Conservation (phyloP, 371 early-diverging fungal species). For the Dichotomocladium elegans region DNA sequence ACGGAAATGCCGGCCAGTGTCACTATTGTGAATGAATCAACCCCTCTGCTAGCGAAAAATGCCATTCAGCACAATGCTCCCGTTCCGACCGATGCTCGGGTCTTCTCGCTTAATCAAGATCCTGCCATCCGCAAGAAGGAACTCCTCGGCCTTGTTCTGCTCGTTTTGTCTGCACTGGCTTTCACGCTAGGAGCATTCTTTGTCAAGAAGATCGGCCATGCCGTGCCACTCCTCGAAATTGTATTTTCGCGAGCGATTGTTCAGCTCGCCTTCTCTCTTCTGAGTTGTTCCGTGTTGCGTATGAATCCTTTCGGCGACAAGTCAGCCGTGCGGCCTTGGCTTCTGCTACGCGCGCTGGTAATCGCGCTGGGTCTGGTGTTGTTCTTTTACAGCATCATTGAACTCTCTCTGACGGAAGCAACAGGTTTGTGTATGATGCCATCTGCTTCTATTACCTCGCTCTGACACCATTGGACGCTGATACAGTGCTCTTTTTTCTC, state of each 20-base stretch:
- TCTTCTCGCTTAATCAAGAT: slow-evolving; percentile 13
- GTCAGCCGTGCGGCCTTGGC: slow-evolving; percentile 40
- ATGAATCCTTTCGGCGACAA: slow-evolving; percentile 57
- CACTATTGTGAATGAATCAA: slow-evolving; percentile 23
- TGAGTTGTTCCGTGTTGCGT: slow-evolving; percentile 43
- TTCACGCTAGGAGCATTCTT: slow-evolving; percentile 70
- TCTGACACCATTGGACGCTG: no score
- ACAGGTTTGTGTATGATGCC: slow-evolving; percentile 59
- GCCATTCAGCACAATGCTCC: neutral
- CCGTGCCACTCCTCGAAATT: slow-evolving; percentile 62
- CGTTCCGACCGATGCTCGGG: neutral
- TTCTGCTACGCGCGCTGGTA: slow-evolving; percentile 62
- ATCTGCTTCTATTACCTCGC: no score
- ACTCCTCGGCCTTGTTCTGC: slow-evolving; percentile 25
- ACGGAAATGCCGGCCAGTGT: slow-evolving; percentile 15
- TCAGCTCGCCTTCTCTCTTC: slow-evolving; percentile 53
- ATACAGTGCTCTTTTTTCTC: slow-evolving; percentile 68
- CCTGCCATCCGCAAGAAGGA: slow-evolving; percentile 14
- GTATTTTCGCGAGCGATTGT: slow-evolving; percentile 68
- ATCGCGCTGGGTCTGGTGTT: slow-evolving; percentile 66
- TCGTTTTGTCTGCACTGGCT: slow-evolving; percentile 68
- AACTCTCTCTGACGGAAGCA: slow-evolving; percentile 71
- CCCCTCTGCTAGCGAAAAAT: slow-evolving; percentile 16
- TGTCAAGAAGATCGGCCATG: slow-evolving; percentile 58
- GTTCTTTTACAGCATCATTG: slow-evolving; percentile 70